A percentile compares a stretch with the other conserved stretches of the same genome.
Conservation (phyloP, 305 asterid genomes). For the Fraxinus floribunda region DNA sequence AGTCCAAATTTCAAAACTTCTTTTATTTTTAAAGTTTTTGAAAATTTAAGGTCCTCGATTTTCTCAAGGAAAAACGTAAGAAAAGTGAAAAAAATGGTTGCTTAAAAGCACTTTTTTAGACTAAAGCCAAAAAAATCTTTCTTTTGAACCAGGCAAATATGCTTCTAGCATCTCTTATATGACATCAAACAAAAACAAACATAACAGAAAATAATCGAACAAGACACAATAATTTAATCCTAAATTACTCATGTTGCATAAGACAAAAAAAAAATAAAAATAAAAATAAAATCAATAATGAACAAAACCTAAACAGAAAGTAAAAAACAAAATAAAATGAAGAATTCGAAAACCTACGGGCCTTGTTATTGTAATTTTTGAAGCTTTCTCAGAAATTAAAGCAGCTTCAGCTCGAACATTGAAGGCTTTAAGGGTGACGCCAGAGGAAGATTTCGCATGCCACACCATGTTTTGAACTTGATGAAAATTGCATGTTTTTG, state of each 20-base stretch:
- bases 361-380: conserved; percentile 16
- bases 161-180: background rate
- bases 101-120: background rate
- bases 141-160: background rate
- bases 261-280: background rate
- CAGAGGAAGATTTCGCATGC: conserved; percentile 22
- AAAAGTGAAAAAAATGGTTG: background rate
- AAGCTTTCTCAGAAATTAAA: conserved; percentile 18
- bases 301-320: background rate
- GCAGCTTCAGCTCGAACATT: conserved; percentile 27
- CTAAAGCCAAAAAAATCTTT: background rate
- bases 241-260: background rate
- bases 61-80: background rate
- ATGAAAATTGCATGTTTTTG: conserved; percentile 29
- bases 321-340: background rate
- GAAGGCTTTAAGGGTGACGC: conserved; percentile 33
- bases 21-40: background rate
- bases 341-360: conserved; percentile 29
- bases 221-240: background rate
- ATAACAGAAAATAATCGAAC: background rate
- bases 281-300: background rate
- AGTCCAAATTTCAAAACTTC: background rate
- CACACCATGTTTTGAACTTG: conserved; percentile 29
- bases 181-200: background rate
- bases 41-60: background rate